Evolutionary conservation across 1,139 yeast species (phyloP).

Genomic region (Magnusiomyces suaveolens): DNA sequence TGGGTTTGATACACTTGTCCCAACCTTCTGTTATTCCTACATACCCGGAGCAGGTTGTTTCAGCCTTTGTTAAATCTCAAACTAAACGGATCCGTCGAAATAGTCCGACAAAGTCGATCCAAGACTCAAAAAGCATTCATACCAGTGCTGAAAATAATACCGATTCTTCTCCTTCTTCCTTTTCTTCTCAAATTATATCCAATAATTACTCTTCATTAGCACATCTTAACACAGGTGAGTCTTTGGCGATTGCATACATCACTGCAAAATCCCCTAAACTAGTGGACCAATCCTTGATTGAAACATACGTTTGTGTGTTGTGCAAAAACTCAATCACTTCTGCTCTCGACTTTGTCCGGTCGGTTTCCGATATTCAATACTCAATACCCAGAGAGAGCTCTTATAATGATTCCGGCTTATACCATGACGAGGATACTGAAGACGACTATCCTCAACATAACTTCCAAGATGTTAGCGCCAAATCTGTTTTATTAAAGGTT

Average conservation of each 20-base stretch:
- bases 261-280: conserved; percentile 19
- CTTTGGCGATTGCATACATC: conserved; percentile 18
- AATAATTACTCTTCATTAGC: not conserved
- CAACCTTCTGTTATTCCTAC: conserved; percentile 21
- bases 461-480: conserved; percentile 12
- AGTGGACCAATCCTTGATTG: conserved; percentile 15
- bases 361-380: conserved; percentile 16
- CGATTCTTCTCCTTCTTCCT: not conserved
- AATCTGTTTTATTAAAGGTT: not conserved
- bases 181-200: no score
- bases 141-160: not conserved
- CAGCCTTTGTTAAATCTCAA: conserved; percentile 14
- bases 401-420: not conserved
- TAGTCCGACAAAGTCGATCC: conserved; percentile 1
- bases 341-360: conserved; percentile 21
- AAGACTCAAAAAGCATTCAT: not conserved
- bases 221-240: not conserved
- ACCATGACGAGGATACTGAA: not conserved
- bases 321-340: conserved; percentile 18
- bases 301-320: conserved; percentile 17
- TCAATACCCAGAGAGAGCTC: not conserved
- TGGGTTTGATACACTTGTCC: conserved; percentile 19
- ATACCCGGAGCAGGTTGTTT: conserved; percentile 19
- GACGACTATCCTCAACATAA: not conserved
- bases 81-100: conserved; percentile 4